Conservation (phyloP, 805 yeast genomes). For the Dipodascus albidus region DNA sequence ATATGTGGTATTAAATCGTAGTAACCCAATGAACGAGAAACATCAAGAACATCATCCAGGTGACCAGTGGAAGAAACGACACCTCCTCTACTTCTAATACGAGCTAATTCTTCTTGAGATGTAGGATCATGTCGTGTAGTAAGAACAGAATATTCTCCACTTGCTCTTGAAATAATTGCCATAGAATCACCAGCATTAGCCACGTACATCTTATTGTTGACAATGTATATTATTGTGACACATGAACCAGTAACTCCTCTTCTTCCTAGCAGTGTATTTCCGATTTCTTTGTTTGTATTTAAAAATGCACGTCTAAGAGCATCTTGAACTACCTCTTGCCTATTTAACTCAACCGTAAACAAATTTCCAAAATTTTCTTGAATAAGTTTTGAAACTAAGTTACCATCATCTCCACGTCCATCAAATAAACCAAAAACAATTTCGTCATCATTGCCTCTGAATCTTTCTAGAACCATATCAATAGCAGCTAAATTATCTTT, state of each 20-base stretch:
- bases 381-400: slow-evolving; percentile 49
- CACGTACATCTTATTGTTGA: slow-evolving; percentile 55
- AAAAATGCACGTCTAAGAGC: slow-evolving; percentile 79
- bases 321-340: slow-evolving; percentile 7
- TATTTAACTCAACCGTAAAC: slow-evolving; percentile 55
- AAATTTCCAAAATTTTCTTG: slow-evolving; percentile 60
- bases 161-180: slow-evolving; percentile 65
- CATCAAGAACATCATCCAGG: slow-evolving; percentile 69
- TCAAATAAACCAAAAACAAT: slow-evolving; percentile 74
- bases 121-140: slow-evolving; percentile 82
- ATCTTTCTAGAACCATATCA: slow-evolving; percentile 79
- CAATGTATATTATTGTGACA: slow-evolving; percentile 69
- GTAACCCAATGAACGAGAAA: slow-evolving; percentile 89
- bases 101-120: slow-evolving; percentile 45
- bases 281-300: slow-evolving; percentile 70
- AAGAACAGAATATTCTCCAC: slow-evolving; percentile 64
- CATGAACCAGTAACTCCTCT: slow-evolving; percentile 79
- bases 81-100: slow-evolving; percentile 88
- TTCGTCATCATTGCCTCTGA: slow-evolving; percentile 78
- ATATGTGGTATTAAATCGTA: slow-evolving; percentile 78
- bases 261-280: slow-evolving; percentile 42
- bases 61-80: slow-evolving; percentile 76
- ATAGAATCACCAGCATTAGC: slow-evolving; percentile 90
- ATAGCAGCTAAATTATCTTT: slow-evolving; percentile 52
- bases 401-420: slow-evolving; percentile 41